Percentiles rank a stretch among this genome's conserved stretches.
These are phyloP conservation scores for Rhizopus stolonifer DNA, from an alignment of 371 early-diverging fungal genomes.

Conservation along the genomic window DNA sequence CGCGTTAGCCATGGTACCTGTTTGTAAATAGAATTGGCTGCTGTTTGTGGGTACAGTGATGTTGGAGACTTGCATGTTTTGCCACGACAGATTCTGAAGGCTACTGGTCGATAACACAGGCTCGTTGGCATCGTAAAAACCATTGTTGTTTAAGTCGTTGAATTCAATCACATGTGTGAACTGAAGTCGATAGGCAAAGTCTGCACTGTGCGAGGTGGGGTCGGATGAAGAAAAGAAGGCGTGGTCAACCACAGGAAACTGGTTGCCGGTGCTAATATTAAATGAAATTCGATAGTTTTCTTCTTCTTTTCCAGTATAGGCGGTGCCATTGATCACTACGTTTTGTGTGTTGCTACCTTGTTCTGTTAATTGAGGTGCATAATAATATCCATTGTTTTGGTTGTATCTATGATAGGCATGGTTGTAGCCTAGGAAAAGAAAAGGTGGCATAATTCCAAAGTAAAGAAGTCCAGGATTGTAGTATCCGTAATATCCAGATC, in stretches of 20 bases:
- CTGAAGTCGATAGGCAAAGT: constrained; percentile 38
- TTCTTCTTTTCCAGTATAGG: constrained; percentile 27
- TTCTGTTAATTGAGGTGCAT: constrained; percentile 41
- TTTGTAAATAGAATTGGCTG: constrained; percentile 29
- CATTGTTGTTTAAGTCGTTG: constrained; percentile 44
- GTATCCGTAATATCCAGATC: constrained; percentile 36
- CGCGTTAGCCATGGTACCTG: constrained; percentile 28
- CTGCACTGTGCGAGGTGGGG: constrained; percentile 30
- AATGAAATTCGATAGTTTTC: constrained; percentile 38
- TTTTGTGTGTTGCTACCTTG: constrained; percentile 25
- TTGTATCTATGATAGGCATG: constrained; percentile 44
- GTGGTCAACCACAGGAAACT: constrained; percentile 34
- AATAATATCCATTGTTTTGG: constrained; percentile 39
- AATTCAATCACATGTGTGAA: constrained; percentile 43
- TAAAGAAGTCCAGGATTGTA: constrained; percentile 43
- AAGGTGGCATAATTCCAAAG: constrained; percentile 39
- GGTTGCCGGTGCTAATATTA: constrained; percentile 33
- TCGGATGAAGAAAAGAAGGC: constrained; percentile 46
- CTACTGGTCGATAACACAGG: constrained; percentile 26
- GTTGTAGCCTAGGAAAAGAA: constrained; percentile 35
- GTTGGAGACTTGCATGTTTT: constrained; percentile 34
- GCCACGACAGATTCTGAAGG: constrained; percentile 32
- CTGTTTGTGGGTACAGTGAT: constrained; percentile 31
- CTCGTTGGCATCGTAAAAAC: constrained; percentile 40
- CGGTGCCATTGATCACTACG: constrained; percentile 42